Base-by-base conservation (phyloP, 192 early-diverging fungal species). In the Gonapodya prolifera region DNA sequence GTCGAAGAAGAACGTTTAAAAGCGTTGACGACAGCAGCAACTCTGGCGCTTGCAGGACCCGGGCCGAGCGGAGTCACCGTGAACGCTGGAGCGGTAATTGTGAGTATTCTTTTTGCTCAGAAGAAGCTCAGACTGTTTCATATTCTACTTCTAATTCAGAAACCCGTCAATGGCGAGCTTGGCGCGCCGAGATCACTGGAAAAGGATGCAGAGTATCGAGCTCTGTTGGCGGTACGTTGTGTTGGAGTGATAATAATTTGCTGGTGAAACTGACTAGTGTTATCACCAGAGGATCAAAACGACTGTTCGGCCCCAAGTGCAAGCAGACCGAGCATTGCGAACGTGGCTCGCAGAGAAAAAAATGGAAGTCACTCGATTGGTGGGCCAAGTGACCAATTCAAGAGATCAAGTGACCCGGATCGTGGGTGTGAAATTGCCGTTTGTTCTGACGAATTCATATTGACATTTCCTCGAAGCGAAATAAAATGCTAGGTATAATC, bases 321-420 rank as follows among this genome's bases (percentile, higher is more conserved):
- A 69, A 1, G 78, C 77, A 70, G 83, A 82, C 28, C 77, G 35
- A 70, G 77, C 1, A 45, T 70, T 79, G 34, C 85, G 81, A 71
- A 79, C 69, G 34, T 75, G 28, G 32, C 80, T 71, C 30, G 78
- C 77, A 17, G 77, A 83, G 0, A 61, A 71, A 0, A 71, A 78
- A 18, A 79, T 80, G 35, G 78, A 80, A 0, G 81, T 90, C 16
- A 86, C 82, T 30, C 78, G 81, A 17, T 78, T 77, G 23, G 75
- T 90, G 1, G 83, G 83, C 16, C 87, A 87, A 45, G 32, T 90
- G 1, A 75, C 81, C 23, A 87, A 85, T 75, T 80, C 79, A 23
- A 80, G 76, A 13, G 32, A 78, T 0, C 78, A 83, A 1, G 80
- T 90, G 70, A 17, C 82, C 28, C 78, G 81, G 0, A 85, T 88